Evolutionary conservation across 441 rosid genomes (phyloP).

Genomic region (Corymbia calophylla): DNA sequence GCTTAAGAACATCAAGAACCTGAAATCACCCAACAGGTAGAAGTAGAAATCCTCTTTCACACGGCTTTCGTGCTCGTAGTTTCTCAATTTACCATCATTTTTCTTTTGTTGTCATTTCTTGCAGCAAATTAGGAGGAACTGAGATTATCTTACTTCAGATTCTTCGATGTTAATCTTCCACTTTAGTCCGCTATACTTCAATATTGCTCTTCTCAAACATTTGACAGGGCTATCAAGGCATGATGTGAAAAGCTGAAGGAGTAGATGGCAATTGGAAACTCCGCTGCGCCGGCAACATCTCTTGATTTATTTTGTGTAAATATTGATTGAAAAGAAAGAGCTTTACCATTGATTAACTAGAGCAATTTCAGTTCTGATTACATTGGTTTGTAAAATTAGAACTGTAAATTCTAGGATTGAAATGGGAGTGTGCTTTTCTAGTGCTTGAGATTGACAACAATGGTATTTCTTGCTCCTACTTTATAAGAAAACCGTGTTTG

Average conservation of each 20-base stretch:
- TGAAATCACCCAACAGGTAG: conserved; percentile 40
- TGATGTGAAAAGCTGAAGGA: neutral
- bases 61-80: neutral
- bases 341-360: neutral
- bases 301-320: neutral
- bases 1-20: conserved; percentile 22
- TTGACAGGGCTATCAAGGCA: conserved; percentile 13
- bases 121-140: neutral
- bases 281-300: neutral
- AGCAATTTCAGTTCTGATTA: neutral
- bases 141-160: neutral
- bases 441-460: conserved; percentile 5
- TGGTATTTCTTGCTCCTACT: neutral
- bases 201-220: neutral
- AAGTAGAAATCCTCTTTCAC: neutral
- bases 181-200: neutral
- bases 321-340: neutral
- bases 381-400: neutral
- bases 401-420: conserved; percentile 6
- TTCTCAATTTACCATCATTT: neutral
- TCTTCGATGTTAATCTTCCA: neutral
- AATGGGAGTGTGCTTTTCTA: neutral
- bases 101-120: neutral
- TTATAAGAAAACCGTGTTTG: neutral
- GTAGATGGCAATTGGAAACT: neutral